Evolutionary conservation across 163 green algal genomes (phyloP), one percentile per base, ranked within the genome.

Genomic region (Scenedesmus sp.): DNA sequence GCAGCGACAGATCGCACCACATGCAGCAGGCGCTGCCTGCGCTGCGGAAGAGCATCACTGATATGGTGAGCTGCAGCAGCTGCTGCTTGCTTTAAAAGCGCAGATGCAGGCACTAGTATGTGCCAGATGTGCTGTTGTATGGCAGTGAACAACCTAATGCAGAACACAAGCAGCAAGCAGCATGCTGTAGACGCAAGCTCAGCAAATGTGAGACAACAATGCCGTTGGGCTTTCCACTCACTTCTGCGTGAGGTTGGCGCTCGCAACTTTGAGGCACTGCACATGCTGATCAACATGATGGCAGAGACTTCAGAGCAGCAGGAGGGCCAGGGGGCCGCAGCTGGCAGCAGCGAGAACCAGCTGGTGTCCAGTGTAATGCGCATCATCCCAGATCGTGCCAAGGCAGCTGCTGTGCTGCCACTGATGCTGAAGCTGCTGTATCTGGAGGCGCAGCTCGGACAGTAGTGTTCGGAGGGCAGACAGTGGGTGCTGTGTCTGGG

Each of bases 261-360:
- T 1, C 22, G 42, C 6, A 51, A 37, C 16, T 91, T 80, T 68
- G 78, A 91, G n/a, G 86, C 86, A 13, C 51, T 91, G 76, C 44
- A 78, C 46, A 78, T 91, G 86, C 86, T 91, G 22, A 72, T 91
- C 49, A 78, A 86, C 73, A 91, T 91, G 86, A 46, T 59, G 10
- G 86, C 46, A 56, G 86, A 85, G 22, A 26, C n/a, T 10, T 30
- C 46, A 73, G 53, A 87, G 40, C 33, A 49, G 65, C 43, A 89
- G 42, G n/a, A 81, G 35, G 44, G 51, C 76, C 72, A 90, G 37
- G 10, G 33, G 26, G 65, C 83, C 56, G 53, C 68, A 90, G 85
- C 33, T 70, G 43, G 43, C 85, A 83, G 85, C 18, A 73, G 37
- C 43, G 33, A 53, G 43, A 33, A 43, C 61, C 26, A n/a, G 13